Evolutionary conservation across 305 asterid species (phyloP).

Genomic region (Fraxinus ornus): DNA sequence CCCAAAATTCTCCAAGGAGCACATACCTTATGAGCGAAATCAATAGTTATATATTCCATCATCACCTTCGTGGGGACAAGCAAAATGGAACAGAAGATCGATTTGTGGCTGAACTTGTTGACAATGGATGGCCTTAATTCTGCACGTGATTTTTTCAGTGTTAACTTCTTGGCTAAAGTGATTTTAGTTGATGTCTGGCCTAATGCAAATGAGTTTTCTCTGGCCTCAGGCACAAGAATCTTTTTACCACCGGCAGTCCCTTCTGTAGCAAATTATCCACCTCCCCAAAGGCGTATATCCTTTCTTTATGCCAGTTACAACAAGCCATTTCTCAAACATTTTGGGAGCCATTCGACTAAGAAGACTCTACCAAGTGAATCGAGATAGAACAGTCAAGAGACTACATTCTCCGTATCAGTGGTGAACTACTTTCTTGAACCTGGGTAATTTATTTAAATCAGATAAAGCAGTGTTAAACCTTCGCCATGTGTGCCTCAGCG

Average conservation of each 20-base stretch:
- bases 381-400: not conserved
- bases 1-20: not conserved
- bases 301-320: not conserved
- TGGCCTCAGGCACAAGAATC: not conserved
- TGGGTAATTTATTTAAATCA: constrained; percentile 7
- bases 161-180: not conserved
- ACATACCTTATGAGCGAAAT: not conserved
- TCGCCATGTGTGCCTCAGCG: constrained; percentile 49
- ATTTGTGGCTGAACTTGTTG: not conserved
- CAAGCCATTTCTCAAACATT: not conserved
- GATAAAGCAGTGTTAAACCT: constrained; percentile 28
- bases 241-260: not conserved
- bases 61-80: not conserved
- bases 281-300: not conserved
- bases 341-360: not conserved
- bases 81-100: not conserved
- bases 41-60: not conserved
- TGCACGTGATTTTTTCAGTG: not conserved
- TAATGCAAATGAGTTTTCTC: not conserved
- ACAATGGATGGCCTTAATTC: not conserved
- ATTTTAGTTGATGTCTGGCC: not conserved
- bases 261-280: not conserved
- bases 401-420: constrained; percentile 1
- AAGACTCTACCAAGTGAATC: not conserved
- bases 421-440: constrained; percentile 13